Evolutionary conservation across 495 filamentous ascomycete species (phyloP), one percentile per base, ranked within the genome.

Genomic region (Schizothecium vesticola): DNA sequence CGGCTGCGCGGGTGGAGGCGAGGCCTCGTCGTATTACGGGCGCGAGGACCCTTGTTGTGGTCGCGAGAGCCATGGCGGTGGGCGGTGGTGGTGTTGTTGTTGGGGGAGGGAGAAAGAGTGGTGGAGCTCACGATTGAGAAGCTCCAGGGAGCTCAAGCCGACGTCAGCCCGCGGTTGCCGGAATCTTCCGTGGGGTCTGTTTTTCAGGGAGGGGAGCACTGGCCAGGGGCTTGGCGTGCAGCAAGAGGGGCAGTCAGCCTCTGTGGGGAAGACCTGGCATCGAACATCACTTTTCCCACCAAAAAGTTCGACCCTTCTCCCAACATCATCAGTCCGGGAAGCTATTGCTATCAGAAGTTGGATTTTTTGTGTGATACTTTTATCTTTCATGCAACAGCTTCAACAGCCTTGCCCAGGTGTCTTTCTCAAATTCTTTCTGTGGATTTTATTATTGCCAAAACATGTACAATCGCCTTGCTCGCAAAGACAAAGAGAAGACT

Each of bases 31-130:
- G 72, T 59, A 77, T 65, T 61, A 71, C 65, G 59, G 77, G 75
- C 70, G 69, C 69, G 59, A 78, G 61, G 22, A 70, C 73, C 73
- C 69, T 73, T 56, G 75, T 72, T 68, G 75, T 69, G 65, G 72
- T 76, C 69, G 73, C 64, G 71, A 78, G 73, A 68, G 76, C 73
- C 78, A 80, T 80, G 51, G 63, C 25, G 51, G 51, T 56, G 63
- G 28, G 26, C 33, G 60, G 64, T n/a, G 43, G 43, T 51, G 5
- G 43, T 51, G 43, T 3, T 36, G 33, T 16, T 43, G 36, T 43
- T 43, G 36, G 36, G 16, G 43, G 19, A 51, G 43, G 19, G 43
- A 43, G 33, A 43, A 9, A 29, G 19, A 51, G 43, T n/a, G 19
- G 43, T 51, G 43, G 43, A 51, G 43, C 43, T 51, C 43, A n/a